Percentiles rank a stretch among this genome's conserved stretches.
Conservation (phyloP, 1,284 basidiomycete species). For the Rhizoctonia solani region DNA sequence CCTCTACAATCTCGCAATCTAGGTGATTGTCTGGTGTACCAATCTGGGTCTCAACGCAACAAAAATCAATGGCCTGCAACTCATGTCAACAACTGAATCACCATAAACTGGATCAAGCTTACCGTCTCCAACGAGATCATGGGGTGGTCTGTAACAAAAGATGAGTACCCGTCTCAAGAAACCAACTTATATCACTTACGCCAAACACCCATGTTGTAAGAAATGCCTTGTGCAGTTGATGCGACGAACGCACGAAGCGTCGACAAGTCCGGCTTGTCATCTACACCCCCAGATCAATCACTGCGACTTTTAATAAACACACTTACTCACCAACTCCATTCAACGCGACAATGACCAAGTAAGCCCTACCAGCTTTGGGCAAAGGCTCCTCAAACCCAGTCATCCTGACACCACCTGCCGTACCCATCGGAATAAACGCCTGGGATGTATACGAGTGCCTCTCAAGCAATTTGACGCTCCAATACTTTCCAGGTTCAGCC, state of each 20-base stretch:
- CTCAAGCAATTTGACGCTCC: conserved; percentile 66
- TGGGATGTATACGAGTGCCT: conserved; percentile 81
- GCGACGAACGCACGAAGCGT: conserved; percentile 82
- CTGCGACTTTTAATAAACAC: background rate
- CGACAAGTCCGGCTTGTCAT: conserved; percentile 74
- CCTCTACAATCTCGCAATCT: conserved; percentile 79
- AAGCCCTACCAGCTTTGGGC: conserved; percentile 57
- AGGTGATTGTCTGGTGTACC: conserved; percentile 64
- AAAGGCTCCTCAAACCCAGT: conserved; percentile 49
- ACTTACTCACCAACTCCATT: conserved; percentile 57
- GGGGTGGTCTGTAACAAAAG: conserved; percentile 66
- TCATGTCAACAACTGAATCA: conserved; percentile 35
- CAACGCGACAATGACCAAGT: conserved; percentile 82
- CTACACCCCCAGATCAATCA: conserved; percentile 41
- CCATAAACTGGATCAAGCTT: conserved; percentile 41
- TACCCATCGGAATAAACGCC: conserved; percentile 86
- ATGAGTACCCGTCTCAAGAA: background rate
- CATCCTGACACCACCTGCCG: conserved; percentile 47
- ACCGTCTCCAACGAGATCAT: conserved; percentile 79
- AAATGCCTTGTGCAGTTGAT: conserved; percentile 76
- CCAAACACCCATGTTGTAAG: conserved; percentile 83
- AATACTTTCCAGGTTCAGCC: conserved; percentile 53
- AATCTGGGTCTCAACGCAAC: conserved; percentile 83
- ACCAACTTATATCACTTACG: conserved; percentile 61
- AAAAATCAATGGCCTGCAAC: conserved; percentile 70